Evolutionary conservation across 129 eudicot species (phyloP).

Genomic region (Flaveria bidentis): DNA sequence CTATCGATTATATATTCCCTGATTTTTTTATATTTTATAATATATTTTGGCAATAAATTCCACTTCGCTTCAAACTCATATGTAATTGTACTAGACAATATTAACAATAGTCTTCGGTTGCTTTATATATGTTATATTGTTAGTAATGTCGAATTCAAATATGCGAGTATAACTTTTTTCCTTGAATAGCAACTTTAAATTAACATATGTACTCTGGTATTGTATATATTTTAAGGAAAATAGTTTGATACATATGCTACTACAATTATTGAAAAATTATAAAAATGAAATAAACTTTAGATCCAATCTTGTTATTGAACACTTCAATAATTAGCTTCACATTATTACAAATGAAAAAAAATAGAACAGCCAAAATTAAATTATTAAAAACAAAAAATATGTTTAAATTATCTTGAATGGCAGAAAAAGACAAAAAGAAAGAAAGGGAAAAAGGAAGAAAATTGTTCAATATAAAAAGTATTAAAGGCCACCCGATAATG

Average conservation of each 20-base stretch:
- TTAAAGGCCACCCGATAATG: conserved; percentile 26
- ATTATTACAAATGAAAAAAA: conserved; percentile 18
- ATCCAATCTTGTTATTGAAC: conserved; percentile 35
- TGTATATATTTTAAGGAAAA: background rate
- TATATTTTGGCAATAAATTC: background rate
- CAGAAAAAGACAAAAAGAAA: background rate
- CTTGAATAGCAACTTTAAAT: too few relatives aligned
- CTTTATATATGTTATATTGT: background rate
- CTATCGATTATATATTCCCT: background rate
- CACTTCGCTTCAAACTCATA: background rate
- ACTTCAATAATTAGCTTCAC: conserved; percentile 31
- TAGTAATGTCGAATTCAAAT: too few relatives aligned
- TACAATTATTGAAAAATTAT: conserved; percentile 30
- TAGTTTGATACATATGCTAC: background rate
- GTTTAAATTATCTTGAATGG: background rate
- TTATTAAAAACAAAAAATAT: background rate
- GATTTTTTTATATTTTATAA: background rate
- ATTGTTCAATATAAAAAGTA: conserved; percentile 23
- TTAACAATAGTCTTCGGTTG: background rate
- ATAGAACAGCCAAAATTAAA: conserved; percentile 6
- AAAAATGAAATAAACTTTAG: conserved; percentile 30
- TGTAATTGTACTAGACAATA: background rate
- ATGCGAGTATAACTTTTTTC: too few relatives aligned
- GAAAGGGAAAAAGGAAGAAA: background rate
- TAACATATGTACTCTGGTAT: too few relatives aligned